These are phyloP conservation scores for Blastobotrys aristatus DNA, from an alignment of 1,139 yeast species.

Conservation along the genomic window DNA sequence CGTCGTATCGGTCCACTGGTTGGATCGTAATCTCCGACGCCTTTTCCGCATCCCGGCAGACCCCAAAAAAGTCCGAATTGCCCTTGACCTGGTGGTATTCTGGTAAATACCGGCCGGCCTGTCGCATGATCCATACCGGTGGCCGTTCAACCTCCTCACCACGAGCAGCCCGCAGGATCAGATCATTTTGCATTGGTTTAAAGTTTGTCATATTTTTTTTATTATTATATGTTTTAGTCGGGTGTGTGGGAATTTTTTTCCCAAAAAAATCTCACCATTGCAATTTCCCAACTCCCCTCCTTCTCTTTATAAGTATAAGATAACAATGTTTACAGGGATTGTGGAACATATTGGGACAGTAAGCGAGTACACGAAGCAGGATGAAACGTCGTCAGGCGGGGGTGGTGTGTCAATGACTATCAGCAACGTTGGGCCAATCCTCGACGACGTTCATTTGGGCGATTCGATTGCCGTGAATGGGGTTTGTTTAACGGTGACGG, in stretches of 20 bases:
- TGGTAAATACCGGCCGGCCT: conserved; percentile 63
- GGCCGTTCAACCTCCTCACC: conserved; percentile 90
- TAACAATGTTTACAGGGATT: conserved; percentile 84
- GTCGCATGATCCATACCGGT: conserved; percentile 97
- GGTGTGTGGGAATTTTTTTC: too few species aligned
- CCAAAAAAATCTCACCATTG: not conserved
- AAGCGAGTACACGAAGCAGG: conserved; percentile 45
- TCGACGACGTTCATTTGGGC: conserved; percentile 81
- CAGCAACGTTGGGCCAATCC: conserved; percentile 55
- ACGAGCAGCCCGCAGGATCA: conserved; percentile 82
- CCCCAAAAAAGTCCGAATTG: conserved; percentile 83
- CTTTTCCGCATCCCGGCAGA: conserved; percentile 88
- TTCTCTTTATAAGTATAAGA: not conserved
- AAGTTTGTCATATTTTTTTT: conserved; percentile 18
- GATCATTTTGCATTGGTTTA: conserved; percentile 66
- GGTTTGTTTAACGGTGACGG: conserved; percentile 88
- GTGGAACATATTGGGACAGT: conserved; percentile 79
- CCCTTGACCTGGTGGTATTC: conserved; percentile 91
- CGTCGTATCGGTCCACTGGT: conserved; percentile 86
- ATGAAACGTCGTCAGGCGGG: conserved; percentile 60
- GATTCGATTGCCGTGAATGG: conserved; percentile 92
- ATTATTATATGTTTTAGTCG: not conserved
- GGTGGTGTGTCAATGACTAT: conserved; percentile 72
- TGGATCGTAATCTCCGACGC: conserved; percentile 94
- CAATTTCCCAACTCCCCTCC: not conserved